A percentile compares a stretch with the other conserved stretches of the same genome.
Evolutionary conservation across 2,329 filamentous ascomycete genomes (phyloP).

Genomic region (Cryphonectria radicalis): DNA sequence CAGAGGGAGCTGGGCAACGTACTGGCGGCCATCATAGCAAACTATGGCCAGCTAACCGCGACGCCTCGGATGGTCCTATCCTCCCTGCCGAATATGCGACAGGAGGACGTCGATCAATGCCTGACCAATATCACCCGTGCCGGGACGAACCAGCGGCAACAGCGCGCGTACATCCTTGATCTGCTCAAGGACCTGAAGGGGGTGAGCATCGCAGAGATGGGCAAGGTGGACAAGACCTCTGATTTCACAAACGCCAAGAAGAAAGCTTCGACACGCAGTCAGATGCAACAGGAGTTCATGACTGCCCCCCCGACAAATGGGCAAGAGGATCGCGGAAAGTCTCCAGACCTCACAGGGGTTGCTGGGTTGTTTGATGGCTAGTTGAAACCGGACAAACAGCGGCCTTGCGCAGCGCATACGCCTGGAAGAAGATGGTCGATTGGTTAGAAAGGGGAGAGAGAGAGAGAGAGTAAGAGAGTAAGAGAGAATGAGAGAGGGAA

Average conservation of each 20-base stretch:
- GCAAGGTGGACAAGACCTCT: constrained; percentile 69
- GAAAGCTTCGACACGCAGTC: constrained; percentile 45
- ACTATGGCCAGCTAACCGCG: constrained; percentile 70
- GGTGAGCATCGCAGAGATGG: constrained; percentile 90
- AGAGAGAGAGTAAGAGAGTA: too few species aligned
- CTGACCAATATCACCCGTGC: constrained; percentile 64
- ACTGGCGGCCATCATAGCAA: constrained; percentile 82
- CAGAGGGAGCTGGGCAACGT: constrained; percentile 89
- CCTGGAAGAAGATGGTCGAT: background rate
- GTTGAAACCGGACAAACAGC: background rate
- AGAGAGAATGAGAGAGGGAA: too few species aligned
- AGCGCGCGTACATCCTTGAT: constrained; percentile 81
- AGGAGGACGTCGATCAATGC: constrained; percentile 67
- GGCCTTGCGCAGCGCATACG: background rate
- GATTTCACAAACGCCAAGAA: constrained; percentile 24
- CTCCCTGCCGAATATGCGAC: constrained; percentile 76
- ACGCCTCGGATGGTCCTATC: constrained; percentile 79
- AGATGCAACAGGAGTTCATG: constrained; percentile 71
- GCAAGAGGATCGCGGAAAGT: constrained; percentile 35
- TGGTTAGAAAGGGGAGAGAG: background rate
- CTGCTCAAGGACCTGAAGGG: constrained; percentile 85
- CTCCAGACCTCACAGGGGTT: constrained; percentile 60
- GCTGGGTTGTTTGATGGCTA: constrained; percentile 52
- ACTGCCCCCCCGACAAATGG: constrained; percentile 48
- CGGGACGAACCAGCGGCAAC: constrained; percentile 69